Conservation (phyloP, 2,329 filamentous ascomycete genomes). For the Ilyonectria sp. region DNA sequence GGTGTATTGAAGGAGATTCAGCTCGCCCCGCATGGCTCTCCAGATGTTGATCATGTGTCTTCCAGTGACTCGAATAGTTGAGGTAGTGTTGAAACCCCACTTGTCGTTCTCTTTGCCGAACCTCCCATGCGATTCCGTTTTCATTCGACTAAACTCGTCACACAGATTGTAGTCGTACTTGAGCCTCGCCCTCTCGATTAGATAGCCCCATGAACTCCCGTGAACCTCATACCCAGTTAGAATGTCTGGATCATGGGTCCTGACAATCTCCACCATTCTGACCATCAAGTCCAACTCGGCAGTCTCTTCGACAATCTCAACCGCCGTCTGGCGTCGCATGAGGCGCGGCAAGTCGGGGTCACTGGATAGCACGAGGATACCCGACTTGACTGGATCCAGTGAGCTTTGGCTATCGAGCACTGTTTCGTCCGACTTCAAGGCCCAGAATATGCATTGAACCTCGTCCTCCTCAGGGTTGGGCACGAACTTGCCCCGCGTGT, state of each 20-base stretch:
- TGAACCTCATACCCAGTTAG: conserved; percentile 96
- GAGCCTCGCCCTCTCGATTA: conserved; percentile 88
- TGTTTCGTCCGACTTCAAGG: conserved; percentile 82
- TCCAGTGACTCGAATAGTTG: conserved; percentile 92
- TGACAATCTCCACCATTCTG: conserved; percentile 88
- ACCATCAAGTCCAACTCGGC: conserved; percentile 90
- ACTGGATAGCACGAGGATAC: conserved; percentile 80
- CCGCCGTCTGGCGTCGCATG: conserved; percentile 72
- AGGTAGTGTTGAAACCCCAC: conserved; percentile 96
- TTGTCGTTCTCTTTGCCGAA: conserved; percentile 89
- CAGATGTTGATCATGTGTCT: conserved; percentile 98
- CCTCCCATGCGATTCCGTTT: conserved; percentile 83
- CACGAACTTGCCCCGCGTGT: conserved; percentile 83
- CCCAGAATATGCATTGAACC: conserved; percentile 92
- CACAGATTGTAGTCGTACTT: conserved; percentile 94
- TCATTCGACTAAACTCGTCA: conserved; percentile 92
- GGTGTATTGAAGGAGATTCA: conserved; percentile 93
- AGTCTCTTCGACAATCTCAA: conserved; percentile 80
- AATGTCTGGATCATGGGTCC: conserved; percentile 89
- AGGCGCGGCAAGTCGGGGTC: conserved; percentile 71
- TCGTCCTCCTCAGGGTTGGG: conserved; percentile 94
- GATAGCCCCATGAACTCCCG: conserved; percentile 93
- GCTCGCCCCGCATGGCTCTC: conserved; percentile 93
- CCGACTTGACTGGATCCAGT: conserved; percentile 69
- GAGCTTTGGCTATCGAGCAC: conserved; percentile 63